Evolutionary conservation across 768 basidiomycete species (phyloP).

Genomic region (Russula ochroleuca): DNA sequence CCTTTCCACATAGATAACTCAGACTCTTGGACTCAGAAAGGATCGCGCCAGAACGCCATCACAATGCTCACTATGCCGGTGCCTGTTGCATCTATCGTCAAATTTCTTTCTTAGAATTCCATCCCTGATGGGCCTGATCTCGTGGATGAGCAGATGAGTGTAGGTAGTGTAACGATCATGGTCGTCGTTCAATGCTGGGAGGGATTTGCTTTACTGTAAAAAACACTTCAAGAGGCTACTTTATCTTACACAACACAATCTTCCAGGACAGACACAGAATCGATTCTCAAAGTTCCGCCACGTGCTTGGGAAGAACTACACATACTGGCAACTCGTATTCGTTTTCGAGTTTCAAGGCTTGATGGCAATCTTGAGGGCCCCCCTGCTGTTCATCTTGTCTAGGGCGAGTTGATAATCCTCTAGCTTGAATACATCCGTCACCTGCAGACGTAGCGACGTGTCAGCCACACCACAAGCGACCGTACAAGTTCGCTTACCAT

Average conservation of each 20-base stretch:
- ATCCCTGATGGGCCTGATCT: no score
- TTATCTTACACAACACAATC: background rate
- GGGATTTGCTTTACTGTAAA: no score
- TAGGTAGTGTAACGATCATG: no score
- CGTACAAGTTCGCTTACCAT: conserved; percentile 46
- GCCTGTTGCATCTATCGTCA: no score
- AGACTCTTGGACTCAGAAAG: no score
- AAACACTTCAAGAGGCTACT: background rate
- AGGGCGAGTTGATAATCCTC: conserved; percentile 60
- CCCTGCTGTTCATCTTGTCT: conserved; percentile 59
- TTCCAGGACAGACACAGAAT: background rate
- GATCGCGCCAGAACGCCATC: no score
- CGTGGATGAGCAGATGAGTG: no score
- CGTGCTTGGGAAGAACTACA: background rate
- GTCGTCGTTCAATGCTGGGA: no score
- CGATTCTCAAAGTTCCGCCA: background rate
- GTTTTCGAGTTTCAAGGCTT: conserved; percentile 37
- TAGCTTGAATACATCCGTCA: conserved; percentile 54
- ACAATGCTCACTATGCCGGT: no score
- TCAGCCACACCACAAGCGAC: background rate
- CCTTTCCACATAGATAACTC: no score
- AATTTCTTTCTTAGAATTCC: no score
- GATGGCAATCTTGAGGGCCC: conserved; percentile 50
- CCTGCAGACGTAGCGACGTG: conserved; percentile 32
- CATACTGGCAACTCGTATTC: background rate